Conservation (phyloP, 208 protist species). For the Giardia duodenalis region DNA sequence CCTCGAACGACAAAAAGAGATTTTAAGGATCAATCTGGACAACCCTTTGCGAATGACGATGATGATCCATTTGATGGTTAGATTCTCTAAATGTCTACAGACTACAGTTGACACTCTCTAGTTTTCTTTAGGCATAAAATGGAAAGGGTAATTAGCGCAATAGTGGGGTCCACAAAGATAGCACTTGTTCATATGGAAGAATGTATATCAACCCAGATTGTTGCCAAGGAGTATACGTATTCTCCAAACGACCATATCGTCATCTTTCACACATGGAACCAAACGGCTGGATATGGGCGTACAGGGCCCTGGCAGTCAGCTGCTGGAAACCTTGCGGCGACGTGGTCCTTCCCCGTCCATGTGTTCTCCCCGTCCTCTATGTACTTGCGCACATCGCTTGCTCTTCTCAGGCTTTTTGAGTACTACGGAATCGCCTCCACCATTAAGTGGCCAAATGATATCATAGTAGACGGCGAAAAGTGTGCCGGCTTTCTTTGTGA, state of each 20-base stretch:
- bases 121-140: too few relatives aligned
- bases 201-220: neutral
- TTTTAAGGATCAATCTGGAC: too few relatives aligned
- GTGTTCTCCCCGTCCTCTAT: neutral
- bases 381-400: neutral
- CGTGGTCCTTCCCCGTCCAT: neutral
- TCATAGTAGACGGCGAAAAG: neutral
- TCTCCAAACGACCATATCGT: neutral
- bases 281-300: neutral
- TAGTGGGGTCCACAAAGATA: too few relatives aligned
- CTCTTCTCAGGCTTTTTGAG: neutral
- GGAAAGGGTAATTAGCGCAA: too few relatives aligned
- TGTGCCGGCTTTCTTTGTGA: neutral
- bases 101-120: too few relatives aligned
- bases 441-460: conserved; percentile 2
- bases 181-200: too few relatives aligned
- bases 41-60: too few relatives aligned
- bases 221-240: neutral
- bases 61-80: too few relatives aligned
- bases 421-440: neutral
- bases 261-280: neutral
- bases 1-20: too few relatives aligned
- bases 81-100: too few relatives aligned
- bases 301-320: neutral
- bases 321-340: neutral